Evolutionary conservation across 2,329 filamentous ascomycete species (phyloP).

Genomic region (Penicillium sp.): DNA sequence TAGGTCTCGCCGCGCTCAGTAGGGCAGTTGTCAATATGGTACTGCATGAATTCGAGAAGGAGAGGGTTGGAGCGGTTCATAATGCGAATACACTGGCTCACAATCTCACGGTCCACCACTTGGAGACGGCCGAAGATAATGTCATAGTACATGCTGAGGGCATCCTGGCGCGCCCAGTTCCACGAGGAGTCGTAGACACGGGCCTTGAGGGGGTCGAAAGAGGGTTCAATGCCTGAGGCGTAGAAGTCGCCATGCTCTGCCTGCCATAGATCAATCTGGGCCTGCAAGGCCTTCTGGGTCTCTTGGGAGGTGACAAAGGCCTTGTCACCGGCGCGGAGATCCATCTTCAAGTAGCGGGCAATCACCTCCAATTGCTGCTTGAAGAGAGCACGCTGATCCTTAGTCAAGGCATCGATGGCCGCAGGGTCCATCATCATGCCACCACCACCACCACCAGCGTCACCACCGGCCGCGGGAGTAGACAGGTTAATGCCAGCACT

Average conservation of each 20-base stretch:
- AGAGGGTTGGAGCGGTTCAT: conserved; percentile 99
- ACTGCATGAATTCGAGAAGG: conserved; percentile 98
- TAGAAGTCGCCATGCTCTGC: conserved; percentile 97
- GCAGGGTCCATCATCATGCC: conserved; percentile 99
- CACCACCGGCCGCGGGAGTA: conserved; percentile 67
- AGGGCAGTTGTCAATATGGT: conserved; percentile 98
- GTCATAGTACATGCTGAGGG: conserved; percentile 97
- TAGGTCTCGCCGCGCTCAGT: conserved; percentile 97
- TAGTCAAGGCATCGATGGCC: conserved; percentile 92
- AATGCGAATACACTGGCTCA: conserved; percentile 96
- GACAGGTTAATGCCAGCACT: conserved; percentile 81
- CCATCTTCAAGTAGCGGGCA: conserved; percentile 94
- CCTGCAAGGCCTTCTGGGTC: conserved; percentile 81
- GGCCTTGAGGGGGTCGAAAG: conserved; percentile 90
- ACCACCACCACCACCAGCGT: conserved; percentile 65
- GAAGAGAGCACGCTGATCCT: conserved; percentile 92
- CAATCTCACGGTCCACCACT: conserved; percentile 93
- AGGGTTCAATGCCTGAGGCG: conserved; percentile 86
- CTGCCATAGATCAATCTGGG: conserved; percentile 91
- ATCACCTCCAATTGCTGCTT: conserved; percentile 97
- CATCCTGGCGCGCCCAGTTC: conserved; percentile 99
- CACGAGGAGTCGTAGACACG: conserved; percentile 96
- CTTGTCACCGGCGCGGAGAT: conserved; percentile 94
- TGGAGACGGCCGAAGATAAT: conserved; percentile 95
- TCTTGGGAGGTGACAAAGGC: conserved; percentile 81